phyloP scores from a whole-genome alignment of 2,329 filamentous ascomycete genomes.

The Coniochaeta sp. region DNA sequence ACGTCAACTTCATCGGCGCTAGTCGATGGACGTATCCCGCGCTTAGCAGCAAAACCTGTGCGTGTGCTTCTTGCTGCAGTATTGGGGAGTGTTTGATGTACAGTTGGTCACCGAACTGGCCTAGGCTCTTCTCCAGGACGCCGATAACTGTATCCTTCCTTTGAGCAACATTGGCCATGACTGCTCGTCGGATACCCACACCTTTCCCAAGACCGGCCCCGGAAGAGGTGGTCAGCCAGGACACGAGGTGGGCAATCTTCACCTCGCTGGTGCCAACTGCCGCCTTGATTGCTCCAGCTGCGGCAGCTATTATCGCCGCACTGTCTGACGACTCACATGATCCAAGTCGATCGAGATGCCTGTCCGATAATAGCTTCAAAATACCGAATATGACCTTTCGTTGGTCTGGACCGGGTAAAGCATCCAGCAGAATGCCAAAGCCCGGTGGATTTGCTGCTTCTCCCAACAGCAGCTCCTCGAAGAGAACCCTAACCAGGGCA shows the following conservation, averaged over 20 bases:
- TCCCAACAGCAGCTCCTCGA: slow-evolving; percentile 28
- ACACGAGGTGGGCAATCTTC: slow-evolving; percentile 47
- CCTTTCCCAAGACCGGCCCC: slow-evolving; percentile 59
- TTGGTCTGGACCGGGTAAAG: slow-evolving; percentile 34
- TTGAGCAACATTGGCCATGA: slow-evolving; percentile 49
- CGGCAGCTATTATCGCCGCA: slow-evolving; percentile 43
- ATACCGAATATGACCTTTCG: slow-evolving; percentile 32
- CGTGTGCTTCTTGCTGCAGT: slow-evolving; percentile 81
- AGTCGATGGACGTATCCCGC: slow-evolving; percentile 69
- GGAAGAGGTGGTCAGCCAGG: slow-evolving; percentile 59
- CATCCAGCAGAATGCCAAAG: slow-evolving; percentile 24
- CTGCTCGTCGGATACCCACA: slow-evolving; percentile 58
- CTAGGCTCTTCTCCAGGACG: slow-evolving; percentile 61
- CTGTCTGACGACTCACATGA: slow-evolving; percentile 20
- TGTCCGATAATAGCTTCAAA: slow-evolving; percentile 38
- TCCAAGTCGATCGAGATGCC: slow-evolving; percentile 30
- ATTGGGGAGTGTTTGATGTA: slow-evolving; percentile 80
- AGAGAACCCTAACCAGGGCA: slow-evolving; percentile 26
- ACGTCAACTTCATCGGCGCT: slow-evolving; percentile 57
- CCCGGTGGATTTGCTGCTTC: slow-evolving; percentile 17
- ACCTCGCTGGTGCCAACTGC: slow-evolving; percentile 40
- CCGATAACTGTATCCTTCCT: slow-evolving; percentile 43
- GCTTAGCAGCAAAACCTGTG: slow-evolving; percentile 70
- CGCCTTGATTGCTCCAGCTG: slow-evolving; percentile 47
- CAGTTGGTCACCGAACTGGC: slow-evolving; percentile 75